Base-by-base conservation (phyloP, 2,329 filamentous ascomycete species). In the Colletotrichum costaricense region DNA sequence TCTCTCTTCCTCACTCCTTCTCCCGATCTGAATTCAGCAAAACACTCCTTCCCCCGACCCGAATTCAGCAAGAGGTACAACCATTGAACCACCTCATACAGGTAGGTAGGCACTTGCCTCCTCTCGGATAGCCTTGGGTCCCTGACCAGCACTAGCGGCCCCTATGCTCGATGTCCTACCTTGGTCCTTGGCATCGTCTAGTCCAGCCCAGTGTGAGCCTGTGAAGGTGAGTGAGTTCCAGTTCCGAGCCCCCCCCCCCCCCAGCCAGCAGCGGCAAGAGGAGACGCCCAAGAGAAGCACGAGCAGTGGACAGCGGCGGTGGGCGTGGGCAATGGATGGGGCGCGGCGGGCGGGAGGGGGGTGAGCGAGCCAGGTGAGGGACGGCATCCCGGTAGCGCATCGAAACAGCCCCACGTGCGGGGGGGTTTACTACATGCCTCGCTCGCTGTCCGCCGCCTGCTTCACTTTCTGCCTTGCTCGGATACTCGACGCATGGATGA, bases 351-450 rank as follows among this genome's bases (percentile, higher is more conserved):
- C 62, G 52, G 24, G 56, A 55, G 35, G 56, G 49, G 26, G 38
- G 38, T 26, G 56, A 22, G 33, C 66, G 16, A 69, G 35, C 26
- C 28, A 54, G 26, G 26, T 26, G 35, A 70, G 68, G 35, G 1
- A 35, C 33, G 33, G 33, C 11, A 67, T 74, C 72, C 72, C 30
- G 63, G 72, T 74, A 72, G 72, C 72, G 69, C 72, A 74, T 74
- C 68, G 68, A 72, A 74, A 67, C 72, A 72, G 68, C 68, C 68
- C 72, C 72, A 74, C 68, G 72, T 67, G 68, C 57, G 68, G 68
- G 72, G 68, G 72, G 72, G 68, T 30, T 66, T 67, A 24, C 33
- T 35, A 59, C 63, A 49, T 57, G 24, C 33, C 54, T 33, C 26
- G 52, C n/a, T 55, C n/a, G 12, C n/a, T 56, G 22, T 56, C 22